phyloP scores from a whole-genome alignment of 495 filamentous ascomycete genomes.

The Talaromyces liani region DNA sequence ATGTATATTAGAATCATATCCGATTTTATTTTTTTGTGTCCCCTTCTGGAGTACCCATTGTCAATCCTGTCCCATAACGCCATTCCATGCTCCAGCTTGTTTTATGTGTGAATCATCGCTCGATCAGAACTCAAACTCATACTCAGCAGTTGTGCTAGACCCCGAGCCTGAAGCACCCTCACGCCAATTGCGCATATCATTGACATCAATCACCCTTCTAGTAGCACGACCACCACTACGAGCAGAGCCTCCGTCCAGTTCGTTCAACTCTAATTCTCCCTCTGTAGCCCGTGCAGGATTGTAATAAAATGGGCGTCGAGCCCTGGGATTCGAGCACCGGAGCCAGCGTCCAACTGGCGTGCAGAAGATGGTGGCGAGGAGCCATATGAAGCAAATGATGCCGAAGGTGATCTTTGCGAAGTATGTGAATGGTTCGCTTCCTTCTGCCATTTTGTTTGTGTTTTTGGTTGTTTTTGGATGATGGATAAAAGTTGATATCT shows the following conservation, averaged over 20 bases:
- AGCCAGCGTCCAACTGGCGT: not conserved
- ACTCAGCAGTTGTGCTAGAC: not conserved
- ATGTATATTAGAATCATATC: not conserved
- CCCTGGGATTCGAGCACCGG: not conserved
- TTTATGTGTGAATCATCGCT: too few species aligned
- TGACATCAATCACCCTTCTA: not conserved
- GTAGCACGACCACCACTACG: not conserved
- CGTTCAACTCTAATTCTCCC: not conserved
- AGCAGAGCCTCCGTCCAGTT: not conserved
- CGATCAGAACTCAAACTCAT: not conserved
- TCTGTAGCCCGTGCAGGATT: not conserved
- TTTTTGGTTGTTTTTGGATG: not conserved
- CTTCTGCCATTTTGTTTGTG: not conserved
- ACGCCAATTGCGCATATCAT: not conserved
- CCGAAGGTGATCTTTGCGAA: not conserved
- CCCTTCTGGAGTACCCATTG: not conserved
- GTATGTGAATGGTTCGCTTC: not conserved
- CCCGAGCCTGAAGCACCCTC: not conserved
- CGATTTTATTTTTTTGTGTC: not conserved
- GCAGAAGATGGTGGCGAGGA: not conserved
- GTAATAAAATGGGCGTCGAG: not conserved
- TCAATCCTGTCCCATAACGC: not conserved
- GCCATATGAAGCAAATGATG: not conserved
- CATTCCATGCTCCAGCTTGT: not conserved
- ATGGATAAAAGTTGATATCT: not conserved